Evolutionary conservation across 768 basidiomycete genomes (phyloP).

Genomic region (Clathrus columnatus): DNA sequence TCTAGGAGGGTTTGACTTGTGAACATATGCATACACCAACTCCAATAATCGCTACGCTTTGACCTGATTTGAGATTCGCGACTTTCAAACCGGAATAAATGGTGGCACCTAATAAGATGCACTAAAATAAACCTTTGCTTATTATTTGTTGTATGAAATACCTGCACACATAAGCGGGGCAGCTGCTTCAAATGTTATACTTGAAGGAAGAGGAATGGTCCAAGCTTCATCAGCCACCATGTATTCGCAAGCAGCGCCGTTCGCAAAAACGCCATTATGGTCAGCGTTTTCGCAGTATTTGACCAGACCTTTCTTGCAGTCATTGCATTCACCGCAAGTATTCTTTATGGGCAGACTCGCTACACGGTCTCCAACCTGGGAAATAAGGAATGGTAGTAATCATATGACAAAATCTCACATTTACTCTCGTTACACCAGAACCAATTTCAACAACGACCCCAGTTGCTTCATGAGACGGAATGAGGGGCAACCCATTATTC

Average conservation of each 20-base stretch:
- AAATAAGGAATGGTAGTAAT: neutral
- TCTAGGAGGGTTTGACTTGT: neutral
- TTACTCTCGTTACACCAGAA: neutral
- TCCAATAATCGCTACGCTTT: conserved; percentile 9
- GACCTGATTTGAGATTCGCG: neutral
- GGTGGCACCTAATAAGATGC: neutral
- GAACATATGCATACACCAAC: neutral
- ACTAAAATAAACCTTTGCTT: neutral
- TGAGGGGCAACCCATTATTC: neutral
- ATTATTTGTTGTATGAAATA: neutral
- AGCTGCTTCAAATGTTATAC: neutral
- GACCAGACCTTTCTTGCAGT: neutral
- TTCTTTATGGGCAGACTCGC: neutral
- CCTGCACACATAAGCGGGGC: conserved; percentile 10
- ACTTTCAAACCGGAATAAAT: conserved; percentile 3
- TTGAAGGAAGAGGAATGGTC: neutral
- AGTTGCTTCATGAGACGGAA: conserved; percentile 5
- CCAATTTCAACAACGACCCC: conserved; percentile 5
- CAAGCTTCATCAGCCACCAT: conserved; percentile 3
- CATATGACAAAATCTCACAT: neutral
- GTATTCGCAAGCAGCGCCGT: conserved; percentile 5
- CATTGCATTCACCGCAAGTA: conserved; percentile 3
- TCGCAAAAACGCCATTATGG: neutral
- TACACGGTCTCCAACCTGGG: conserved; percentile 6
- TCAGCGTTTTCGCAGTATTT: neutral